Base-by-base conservation (phyloP, 2,329 filamentous ascomycete species). In the Ophiocordyceps sinensis region DNA sequence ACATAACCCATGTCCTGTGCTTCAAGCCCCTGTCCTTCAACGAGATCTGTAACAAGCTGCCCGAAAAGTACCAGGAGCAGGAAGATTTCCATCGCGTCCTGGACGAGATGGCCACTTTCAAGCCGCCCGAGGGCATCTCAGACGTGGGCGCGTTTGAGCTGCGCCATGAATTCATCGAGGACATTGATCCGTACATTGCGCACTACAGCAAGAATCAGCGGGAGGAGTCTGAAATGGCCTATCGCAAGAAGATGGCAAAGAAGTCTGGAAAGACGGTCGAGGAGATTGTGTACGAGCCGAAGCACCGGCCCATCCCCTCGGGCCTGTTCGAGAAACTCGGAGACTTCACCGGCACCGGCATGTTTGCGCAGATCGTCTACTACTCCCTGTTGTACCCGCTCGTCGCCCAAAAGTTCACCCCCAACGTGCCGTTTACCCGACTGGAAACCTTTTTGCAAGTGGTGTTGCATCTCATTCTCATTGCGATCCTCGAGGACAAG, bases 201-300 rank as follows among this genome's bases (percentile, higher is more conserved):
- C 87, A 96, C 55, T 98, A 94, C 60, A 93, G 80, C 53, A 94
- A 94, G 56, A 98, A 98, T 53, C 89, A 96, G 59, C 77, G 91
- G 39, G 91, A 98, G 55, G 91, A 98, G 58, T 86, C 89, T 0
- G 91, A 98, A 60, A 79, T 76, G 49, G 82, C 87, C 3, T 95
- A 91, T 64, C 86, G 82, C 51, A 81, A 82, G 53, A 82, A 85
- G 68, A 79, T 91, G 67, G 85, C 87, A 11, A 87, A 87, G 63
- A 87, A 84, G 62, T 86, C 82, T 0, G 87, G 88, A 15, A 87
- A 88, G 56, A 70, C 79, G 36, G 66, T 75, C 1, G 78, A 85
- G 34, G 87, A 95, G 41, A 79, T 96, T 44, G 87, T 96, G 3
- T 95, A 85, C 56, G 89, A 96, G 59, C 88, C 93, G 1, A 85